Conservation (phyloP, 192 early-diverging fungal genomes). For the Gigaspora rosea region DNA sequence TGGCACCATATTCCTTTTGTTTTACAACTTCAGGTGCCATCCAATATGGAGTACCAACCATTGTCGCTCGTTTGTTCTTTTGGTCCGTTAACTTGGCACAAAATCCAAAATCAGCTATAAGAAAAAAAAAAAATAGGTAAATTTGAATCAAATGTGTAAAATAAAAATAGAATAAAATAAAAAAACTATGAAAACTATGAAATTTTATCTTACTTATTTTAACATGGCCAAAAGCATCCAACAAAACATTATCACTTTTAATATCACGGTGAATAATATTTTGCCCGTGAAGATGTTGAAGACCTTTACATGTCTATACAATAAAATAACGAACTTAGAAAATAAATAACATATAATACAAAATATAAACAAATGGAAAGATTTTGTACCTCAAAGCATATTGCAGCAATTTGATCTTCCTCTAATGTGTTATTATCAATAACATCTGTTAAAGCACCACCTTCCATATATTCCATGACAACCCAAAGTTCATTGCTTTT, state of each 20-base stretch:
- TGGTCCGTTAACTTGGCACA: slow-evolving; percentile 86
- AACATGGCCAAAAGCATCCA: slow-evolving; percentile 79
- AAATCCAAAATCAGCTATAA: slow-evolving; percentile 90
- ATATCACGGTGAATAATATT: slow-evolving; percentile 93
- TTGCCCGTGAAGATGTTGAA: slow-evolving; percentile 74
- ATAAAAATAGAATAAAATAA: slow-evolving; percentile 50
- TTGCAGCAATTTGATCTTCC: slow-evolving; percentile 93
- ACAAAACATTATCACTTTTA: slow-evolving; percentile 89
- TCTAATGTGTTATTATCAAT: slow-evolving; percentile 92
- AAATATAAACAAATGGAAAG: neutral
- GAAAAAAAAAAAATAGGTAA: neutral
- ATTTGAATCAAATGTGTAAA: neutral
- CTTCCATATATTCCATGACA: slow-evolving; percentile 99
- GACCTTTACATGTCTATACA: slow-evolving; percentile 70
- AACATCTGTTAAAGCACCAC: slow-evolving; percentile 94
- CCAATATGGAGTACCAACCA: slow-evolving; percentile 95
- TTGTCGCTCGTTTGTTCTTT: slow-evolving; percentile 79
- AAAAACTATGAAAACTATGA: slow-evolving; percentile 31
- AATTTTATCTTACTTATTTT: slow-evolving; percentile 75
- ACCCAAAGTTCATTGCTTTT: slow-evolving; percentile 90
- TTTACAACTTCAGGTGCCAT: slow-evolving; percentile 98
- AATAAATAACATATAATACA: neutral
- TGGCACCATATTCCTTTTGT: slow-evolving; percentile 86
- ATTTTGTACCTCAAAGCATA: slow-evolving; percentile 80
- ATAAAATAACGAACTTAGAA: neutral